These are phyloP conservation scores for Claviceps sorghi DNA, from an alignment of 2,329 filamentous ascomycete species.

Conservation along the genomic window DNA sequence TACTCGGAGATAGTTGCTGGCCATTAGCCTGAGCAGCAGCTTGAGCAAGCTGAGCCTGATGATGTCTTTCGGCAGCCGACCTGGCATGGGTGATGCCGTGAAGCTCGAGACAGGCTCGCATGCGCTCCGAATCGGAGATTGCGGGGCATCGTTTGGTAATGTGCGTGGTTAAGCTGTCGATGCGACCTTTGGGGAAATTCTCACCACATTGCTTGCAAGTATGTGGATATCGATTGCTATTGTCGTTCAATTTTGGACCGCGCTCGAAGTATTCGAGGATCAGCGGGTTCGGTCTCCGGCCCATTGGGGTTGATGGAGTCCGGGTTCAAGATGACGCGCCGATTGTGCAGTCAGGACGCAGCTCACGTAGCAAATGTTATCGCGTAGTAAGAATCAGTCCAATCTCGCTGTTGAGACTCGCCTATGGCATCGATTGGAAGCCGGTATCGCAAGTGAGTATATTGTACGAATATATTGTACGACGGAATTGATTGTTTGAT, in stretches of 20 bases:
- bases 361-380: neutral
- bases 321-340: slow-evolving; percentile 8
- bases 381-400: neutral
- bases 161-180: slow-evolving; percentile 68
- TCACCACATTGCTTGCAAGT: slow-evolving; percentile 81
- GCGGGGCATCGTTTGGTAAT: slow-evolving; percentile 77
- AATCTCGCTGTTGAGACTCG: neutral
- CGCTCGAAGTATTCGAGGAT: slow-evolving; percentile 82
- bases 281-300: slow-evolving; percentile 68
- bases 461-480: neutral
- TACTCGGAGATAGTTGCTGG: slow-evolving; percentile 13
- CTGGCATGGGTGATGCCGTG: slow-evolving; percentile 50
- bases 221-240: slow-evolving; percentile 82
- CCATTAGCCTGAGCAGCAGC: slow-evolving; percentile 13
- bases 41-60: slow-evolving; percentile 5
- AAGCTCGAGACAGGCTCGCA: slow-evolving; percentile 58
- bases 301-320: slow-evolving; percentile 39
- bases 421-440: neutral
- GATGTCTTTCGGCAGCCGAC: slow-evolving; percentile 17
- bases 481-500: slow-evolving; percentile 7
- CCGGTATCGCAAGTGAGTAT: neutral
- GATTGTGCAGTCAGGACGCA: slow-evolving; percentile 15
- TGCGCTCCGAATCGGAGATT: slow-evolving; percentile 58
- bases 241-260: slow-evolving; percentile 73
- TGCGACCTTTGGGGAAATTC: slow-evolving; percentile 78